Conservation (phyloP, 106 monocot genomes). For the Alisma plantagoaquatica region DNA sequence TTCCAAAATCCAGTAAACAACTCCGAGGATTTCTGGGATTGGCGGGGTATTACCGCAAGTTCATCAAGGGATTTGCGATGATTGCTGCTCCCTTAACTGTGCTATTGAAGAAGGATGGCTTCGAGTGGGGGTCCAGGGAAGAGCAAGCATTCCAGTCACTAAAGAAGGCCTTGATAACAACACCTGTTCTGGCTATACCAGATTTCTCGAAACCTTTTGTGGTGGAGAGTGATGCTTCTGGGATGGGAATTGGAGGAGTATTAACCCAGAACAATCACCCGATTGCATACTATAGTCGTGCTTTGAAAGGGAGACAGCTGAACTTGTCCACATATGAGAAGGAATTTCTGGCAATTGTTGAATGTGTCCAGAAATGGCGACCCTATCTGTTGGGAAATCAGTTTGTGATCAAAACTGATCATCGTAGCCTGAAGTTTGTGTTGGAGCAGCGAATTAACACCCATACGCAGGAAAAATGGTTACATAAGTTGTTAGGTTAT, state of each 20-base stretch:
- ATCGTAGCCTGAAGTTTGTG: background rate
- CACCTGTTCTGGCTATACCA: background rate
- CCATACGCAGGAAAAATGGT: slow-evolving; percentile 8
- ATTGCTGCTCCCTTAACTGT: background rate
- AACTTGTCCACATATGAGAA: background rate
- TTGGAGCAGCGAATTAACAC: slow-evolving; percentile 3
- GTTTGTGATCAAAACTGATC: slow-evolving; percentile 9
- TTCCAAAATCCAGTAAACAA: background rate
- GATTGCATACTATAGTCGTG: background rate
- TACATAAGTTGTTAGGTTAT: slow-evolving; percentile 1
- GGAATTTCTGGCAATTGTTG: slow-evolving; percentile 1
- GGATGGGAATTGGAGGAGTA: background rate
- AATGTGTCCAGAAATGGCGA: background rate
- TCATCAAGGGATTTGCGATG: background rate
- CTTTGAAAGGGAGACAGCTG: background rate
- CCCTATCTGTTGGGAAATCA: background rate
- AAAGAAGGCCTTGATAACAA: background rate
- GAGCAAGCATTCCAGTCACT: background rate
- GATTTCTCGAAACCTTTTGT: background rate
- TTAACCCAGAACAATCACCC: background rate
- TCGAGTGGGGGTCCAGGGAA: background rate
- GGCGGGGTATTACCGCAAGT: background rate
- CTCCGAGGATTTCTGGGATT: background rate
- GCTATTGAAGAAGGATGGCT: background rate
- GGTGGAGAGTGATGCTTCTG: background rate